These are phyloP conservation scores for Pseudocercospora fijiensis DNA, from an alignment of 2,329 filamentous ascomycete species.

Conservation along the genomic window DNA sequence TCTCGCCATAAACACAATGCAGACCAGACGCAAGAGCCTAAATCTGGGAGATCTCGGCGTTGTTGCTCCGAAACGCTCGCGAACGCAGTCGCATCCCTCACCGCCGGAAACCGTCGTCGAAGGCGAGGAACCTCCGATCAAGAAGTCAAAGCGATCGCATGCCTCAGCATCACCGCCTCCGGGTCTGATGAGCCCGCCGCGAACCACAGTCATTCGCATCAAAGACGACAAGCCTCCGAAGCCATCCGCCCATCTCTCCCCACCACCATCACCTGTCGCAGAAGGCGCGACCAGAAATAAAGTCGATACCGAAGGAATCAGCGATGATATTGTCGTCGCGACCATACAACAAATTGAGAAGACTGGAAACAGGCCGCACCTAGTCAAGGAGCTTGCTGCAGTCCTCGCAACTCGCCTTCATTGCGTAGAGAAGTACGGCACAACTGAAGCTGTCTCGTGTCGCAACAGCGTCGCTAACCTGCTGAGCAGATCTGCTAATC, in stretches of 20 bases:
- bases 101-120: conserved; percentile 63
- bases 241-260: conserved; percentile 66
- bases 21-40: conserved; percentile 93
- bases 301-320: conserved; percentile 78
- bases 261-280: conserved; percentile 70
- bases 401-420: conserved; percentile 73
- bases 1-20: conserved; percentile 57
- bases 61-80: conserved; percentile 64
- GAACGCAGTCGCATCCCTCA: conserved; percentile 49
- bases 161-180: conserved; percentile 43
- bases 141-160: conserved; percentile 74
- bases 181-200: conserved; percentile 47
- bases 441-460: background rate
- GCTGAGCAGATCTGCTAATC: conserved; percentile 78
- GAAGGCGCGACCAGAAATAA: conserved; percentile 47
- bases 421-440: conserved; percentile 83
- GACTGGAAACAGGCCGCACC: conserved; percentile 86
- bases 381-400: conserved; percentile 88
- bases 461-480: conserved; percentile 36
- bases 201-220: conserved; percentile 46
- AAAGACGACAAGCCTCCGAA: conserved; percentile 49
- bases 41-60: conserved; percentile 92
- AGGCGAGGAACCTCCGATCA: conserved; percentile 57
- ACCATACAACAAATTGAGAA: conserved; percentile 85
- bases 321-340: conserved; percentile 91